phyloP scores from a whole-genome alignment of 1,139 yeast genomes.

The Geotrichum phurueaensis region DNA sequence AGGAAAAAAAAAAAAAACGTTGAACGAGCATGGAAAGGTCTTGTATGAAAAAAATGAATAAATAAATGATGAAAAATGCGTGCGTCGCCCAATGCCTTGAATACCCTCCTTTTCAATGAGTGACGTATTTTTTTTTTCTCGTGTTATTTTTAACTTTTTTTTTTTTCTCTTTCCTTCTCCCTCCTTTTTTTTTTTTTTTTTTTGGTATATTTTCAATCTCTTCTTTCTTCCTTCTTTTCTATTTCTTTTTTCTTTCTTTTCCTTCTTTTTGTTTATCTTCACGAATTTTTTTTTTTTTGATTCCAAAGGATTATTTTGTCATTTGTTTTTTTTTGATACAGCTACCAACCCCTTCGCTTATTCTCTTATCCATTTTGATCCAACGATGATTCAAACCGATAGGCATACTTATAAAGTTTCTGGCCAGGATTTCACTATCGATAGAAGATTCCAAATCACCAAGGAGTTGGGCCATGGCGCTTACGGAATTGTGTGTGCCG shows the following conservation, averaged over 20 bases:
- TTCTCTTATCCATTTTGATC: background rate
- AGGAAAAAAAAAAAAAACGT: no score
- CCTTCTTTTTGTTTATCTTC: background rate
- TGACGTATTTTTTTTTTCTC: background rate
- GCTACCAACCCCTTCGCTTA: background rate
- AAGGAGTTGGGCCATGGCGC: conserved; percentile 83
- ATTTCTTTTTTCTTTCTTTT: background rate
- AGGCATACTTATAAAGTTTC: conserved; percentile 21
- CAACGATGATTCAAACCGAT: conserved; percentile 8
- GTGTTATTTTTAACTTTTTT: background rate
- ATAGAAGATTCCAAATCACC: conserved; percentile 18
- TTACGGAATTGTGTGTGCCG: conserved; percentile 92
- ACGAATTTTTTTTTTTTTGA: background rate
- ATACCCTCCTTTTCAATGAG: background rate
- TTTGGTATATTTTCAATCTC: background rate
- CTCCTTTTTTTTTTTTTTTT: background rate
- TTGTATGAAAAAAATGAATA: no score
- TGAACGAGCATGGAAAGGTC: no score
- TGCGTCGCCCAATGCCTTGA: no score
- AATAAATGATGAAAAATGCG: no score
- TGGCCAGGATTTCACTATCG: conserved; percentile 19
- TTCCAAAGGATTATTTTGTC: background rate
- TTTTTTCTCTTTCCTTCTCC: background rate
- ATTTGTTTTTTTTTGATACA: background rate
- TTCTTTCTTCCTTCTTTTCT: background rate